Evolutionary conservation across 345 rosid genomes (phyloP).

Genomic region (Camelina neglecta): DNA sequence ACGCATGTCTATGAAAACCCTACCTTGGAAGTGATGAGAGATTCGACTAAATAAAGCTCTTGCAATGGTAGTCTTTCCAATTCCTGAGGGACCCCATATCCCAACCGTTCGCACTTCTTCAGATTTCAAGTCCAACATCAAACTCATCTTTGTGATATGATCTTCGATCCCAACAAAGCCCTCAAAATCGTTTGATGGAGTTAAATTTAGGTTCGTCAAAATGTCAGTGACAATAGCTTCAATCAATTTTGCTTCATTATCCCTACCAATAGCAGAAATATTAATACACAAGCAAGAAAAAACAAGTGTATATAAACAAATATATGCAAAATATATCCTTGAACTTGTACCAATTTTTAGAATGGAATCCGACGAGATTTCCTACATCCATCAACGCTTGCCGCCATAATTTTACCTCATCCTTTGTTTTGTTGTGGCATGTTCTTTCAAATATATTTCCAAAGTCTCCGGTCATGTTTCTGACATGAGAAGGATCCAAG

Average conservation of each 20-base stretch:
- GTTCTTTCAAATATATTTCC: background rate
- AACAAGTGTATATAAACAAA: too few relatives aligned
- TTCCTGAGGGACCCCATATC: conserved; percentile 1
- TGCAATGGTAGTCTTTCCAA: conserved; percentile 9
- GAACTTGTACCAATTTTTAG: too few relatives aligned
- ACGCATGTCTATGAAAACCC: background rate
- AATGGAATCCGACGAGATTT: too few relatives aligned
- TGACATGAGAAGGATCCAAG: conserved; percentile 30
- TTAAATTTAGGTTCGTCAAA: background rate
- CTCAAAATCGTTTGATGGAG: background rate
- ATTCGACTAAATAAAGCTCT: background rate
- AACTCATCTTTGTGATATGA: background rate
- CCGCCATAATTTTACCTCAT: too few relatives aligned
- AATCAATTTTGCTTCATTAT: background rate
- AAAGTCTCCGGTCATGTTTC: background rate
- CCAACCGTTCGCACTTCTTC: background rate
- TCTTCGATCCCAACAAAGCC: background rate
- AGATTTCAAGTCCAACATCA: background rate
- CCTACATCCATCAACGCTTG: too few relatives aligned
- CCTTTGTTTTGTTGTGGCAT: background rate
- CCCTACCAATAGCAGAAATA: background rate
- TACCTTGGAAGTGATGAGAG: background rate
- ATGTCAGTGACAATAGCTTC: background rate
- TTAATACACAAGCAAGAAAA: background rate
- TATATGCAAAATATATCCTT: too few relatives aligned